Evolutionary conservation across 352 stramenopile species (phyloP).

Genomic region (Pythium chondricola): DNA sequence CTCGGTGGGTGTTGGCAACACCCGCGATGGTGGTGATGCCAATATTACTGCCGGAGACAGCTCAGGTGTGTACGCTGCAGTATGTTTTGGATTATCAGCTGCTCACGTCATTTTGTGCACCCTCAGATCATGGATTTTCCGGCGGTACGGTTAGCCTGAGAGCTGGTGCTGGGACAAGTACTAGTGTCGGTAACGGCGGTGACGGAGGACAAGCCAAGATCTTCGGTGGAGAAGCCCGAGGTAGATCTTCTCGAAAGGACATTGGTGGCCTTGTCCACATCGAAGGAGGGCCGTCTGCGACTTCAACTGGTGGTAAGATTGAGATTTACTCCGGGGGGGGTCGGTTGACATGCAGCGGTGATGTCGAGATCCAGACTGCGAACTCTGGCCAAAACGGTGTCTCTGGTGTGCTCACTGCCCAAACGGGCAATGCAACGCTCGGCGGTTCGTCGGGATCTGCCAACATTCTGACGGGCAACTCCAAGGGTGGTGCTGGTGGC

Average conservation of each 20-base stretch:
- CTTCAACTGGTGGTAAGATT: slow-evolving; percentile 55
- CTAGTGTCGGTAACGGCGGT: slow-evolving; percentile 40
- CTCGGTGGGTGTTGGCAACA: slow-evolving; percentile 26
- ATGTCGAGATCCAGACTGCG: slow-evolving; percentile 51
- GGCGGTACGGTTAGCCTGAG: slow-evolving; percentile 45
- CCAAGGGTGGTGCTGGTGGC: slow-evolving; percentile 64
- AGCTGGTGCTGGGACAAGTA: slow-evolving; percentile 47
- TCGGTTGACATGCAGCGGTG: slow-evolving; percentile 46
- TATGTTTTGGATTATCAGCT: slow-evolving; percentile 8
- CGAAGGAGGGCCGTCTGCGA: slow-evolving; percentile 43
- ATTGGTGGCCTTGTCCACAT: slow-evolving; percentile 51
- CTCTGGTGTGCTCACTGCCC: slow-evolving; percentile 65
- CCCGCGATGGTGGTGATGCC: slow-evolving; percentile 34
- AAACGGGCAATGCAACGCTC: slow-evolving; percentile 57
- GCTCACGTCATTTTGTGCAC: slow-evolving; percentile 14
- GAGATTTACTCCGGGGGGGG: slow-evolving; percentile 50
- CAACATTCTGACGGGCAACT: slow-evolving; percentile 65
- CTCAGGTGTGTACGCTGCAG: slow-evolving; percentile 29
- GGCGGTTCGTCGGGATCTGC: slow-evolving; percentile 62
- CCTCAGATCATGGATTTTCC: slow-evolving; percentile 26
- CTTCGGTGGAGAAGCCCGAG: slow-evolving; percentile 49
- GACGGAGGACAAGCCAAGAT: slow-evolving; percentile 53
- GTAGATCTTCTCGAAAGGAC: slow-evolving; percentile 31
- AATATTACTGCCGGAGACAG: slow-evolving; percentile 69
- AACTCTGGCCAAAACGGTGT: slow-evolving; percentile 75